These are phyloP conservation scores for Postia placenta DNA, from an alignment of 768 basidiomycete genomes.

Conservation along the genomic window DNA sequence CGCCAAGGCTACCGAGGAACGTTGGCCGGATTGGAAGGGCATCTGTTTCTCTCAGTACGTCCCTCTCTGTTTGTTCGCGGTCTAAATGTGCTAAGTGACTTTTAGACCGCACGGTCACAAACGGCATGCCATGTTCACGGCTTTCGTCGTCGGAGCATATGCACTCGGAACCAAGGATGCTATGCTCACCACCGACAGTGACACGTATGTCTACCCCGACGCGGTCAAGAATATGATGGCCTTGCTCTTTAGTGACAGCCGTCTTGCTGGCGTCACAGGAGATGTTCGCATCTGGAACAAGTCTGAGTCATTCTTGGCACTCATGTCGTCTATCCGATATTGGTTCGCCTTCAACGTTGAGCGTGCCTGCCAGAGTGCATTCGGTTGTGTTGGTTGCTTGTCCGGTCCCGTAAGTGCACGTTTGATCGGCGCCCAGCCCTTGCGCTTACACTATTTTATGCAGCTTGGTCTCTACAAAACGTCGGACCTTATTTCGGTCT, in stretches of 20 bases:
- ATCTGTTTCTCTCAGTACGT: conserved; percentile 18
- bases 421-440: background rate
- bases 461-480: conserved; percentile 10
- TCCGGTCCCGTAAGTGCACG: conserved; percentile 8
- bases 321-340: conserved; percentile 16
- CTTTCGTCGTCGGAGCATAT: conserved; percentile 16
- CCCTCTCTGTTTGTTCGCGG: background rate
- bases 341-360: conserved; percentile 20
- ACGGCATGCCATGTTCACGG: conserved; percentile 20
- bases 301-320: conserved; percentile 16
- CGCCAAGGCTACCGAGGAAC: conserved; percentile 6
- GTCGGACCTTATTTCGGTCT: conserved; percentile 8
- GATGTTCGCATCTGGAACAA: conserved; percentile 20
- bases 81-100: background rate
- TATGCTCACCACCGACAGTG: conserved; percentile 18
- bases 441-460: background rate
- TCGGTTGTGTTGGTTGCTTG: conserved; percentile 11
- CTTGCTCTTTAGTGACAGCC: conserved; percentile 12
- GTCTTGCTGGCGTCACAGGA: conserved; percentile 15
- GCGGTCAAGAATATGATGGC: conserved; percentile 14
- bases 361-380: conserved; percentile 11
- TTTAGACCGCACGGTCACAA: conserved; percentile 17
- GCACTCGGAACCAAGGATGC: conserved; percentile 18
- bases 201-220: conserved; percentile 13
- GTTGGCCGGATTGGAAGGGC: conserved; percentile 11